Evolutionary conservation across 1,284 basidiomycete species (phyloP), one percentile per base, ranked within the genome.

Genomic region (Kalmanozyma brasiliensis): DNA sequence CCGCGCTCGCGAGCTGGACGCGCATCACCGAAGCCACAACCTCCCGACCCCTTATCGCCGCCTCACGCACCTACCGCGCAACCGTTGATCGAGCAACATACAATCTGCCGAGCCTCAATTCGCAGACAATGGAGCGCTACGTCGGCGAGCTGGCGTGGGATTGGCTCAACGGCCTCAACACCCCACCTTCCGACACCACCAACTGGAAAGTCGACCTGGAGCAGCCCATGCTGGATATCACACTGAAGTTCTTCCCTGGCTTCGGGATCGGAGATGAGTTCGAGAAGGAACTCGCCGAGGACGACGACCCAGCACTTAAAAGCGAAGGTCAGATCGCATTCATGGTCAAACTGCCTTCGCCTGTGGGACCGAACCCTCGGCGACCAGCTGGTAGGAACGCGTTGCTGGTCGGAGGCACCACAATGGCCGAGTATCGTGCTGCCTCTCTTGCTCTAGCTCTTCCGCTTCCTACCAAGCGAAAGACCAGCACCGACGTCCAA

Each of bases 51-150:
- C 8, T 52, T 13, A 13, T 33, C 6, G 34, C 52, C 9, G 24
- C 37, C 6, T 45, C 53, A 14, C 53, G 55, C 36, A 73, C 55
- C 5, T 79, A 68, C 49, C 53, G 73, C 20, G 73, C 69, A 2
- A 55, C 44, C 2, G 76, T 78, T 33, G 79, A 80, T 32, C 64
- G 79, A 6, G 69, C 68, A 14, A 73, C 69, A n/a, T 80, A 78
- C 65, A 64, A 74, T 45, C 51, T 80, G 13, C 79, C 79, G 4
- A 74, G 66, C 11, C 56, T 80, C 33, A 78, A 71, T 51, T 69
- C 74, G 19, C 52, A 49, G 22, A 47, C 56, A 11, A 59, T 80
- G 43, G 74, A 76, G 40, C 51, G 64, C 4, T 58, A 78, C 29
- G 49, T 78, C 0, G 72, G 71, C 45, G 64, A 72, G 17, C 52